Evolutionary conservation across 2,329 filamentous ascomycete species (phyloP).

Genomic region (Aureobasidium sp.): DNA sequence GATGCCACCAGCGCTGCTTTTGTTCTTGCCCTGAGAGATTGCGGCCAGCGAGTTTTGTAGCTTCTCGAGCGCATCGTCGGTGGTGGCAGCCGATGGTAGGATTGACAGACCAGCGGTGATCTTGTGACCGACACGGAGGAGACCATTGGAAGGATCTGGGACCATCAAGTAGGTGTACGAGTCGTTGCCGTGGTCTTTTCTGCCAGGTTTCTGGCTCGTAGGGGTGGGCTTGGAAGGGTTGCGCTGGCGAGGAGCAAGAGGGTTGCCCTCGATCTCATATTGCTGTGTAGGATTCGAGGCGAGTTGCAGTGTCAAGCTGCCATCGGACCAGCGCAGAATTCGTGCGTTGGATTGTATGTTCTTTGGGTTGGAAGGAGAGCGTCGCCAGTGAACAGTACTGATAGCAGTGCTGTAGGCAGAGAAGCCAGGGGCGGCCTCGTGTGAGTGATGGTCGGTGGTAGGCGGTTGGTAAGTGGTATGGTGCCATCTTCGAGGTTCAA

Average conservation of each 20-base stretch:
- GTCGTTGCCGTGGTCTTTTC: constrained; percentile 61
- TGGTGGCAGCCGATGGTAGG: constrained; percentile 57
- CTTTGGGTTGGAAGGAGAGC: constrained; percentile 57
- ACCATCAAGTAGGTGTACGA: constrained; percentile 70
- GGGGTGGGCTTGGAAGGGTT: constrained; percentile 45
- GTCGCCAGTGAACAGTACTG: constrained; percentile 62
- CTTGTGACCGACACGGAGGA: constrained; percentile 68
- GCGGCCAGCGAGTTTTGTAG: constrained; percentile 62
- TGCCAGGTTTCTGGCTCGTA: constrained; percentile 29
- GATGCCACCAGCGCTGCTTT: constrained; percentile 46
- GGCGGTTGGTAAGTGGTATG: constrained; percentile 59
- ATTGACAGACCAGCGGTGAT: constrained; percentile 66
- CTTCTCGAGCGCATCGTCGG: constrained; percentile 64
- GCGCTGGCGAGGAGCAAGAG: constrained; percentile 54
- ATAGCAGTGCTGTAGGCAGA: constrained; percentile 58
- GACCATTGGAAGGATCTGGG: constrained; percentile 59
- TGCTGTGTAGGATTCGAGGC: constrained; percentile 61
- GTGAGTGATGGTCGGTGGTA: constrained; percentile 50
- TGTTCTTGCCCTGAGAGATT: constrained; percentile 50
- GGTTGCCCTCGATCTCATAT: constrained; percentile 66
- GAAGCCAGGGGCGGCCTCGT: constrained; percentile 41
- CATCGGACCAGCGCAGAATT: constrained; percentile 72
- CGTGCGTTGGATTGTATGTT: constrained; percentile 68
- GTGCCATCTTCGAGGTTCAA: constrained; percentile 62
- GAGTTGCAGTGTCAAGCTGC: constrained; percentile 67